Percentiles rank a stretch among this genome's conserved stretches.
Evolutionary conservation across 75 land plant species (phyloP).

Genomic region (Azolla pinnata): DNA sequence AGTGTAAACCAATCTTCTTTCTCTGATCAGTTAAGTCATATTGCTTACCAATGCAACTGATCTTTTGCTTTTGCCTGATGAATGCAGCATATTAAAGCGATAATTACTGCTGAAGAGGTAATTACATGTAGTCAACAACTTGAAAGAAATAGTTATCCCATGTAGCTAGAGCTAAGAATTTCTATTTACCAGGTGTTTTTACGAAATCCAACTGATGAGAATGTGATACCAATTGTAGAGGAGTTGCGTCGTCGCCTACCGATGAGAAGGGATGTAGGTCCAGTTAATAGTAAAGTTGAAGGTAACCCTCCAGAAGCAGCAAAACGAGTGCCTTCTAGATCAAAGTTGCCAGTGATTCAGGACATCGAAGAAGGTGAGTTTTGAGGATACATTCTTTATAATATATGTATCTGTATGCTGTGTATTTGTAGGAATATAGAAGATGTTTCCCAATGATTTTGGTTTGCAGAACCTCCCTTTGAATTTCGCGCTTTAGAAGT

Average conservation of each 20-base stretch:
- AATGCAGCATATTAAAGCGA: slow-evolving; percentile 90
- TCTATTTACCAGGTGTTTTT: slow-evolving; percentile 66
- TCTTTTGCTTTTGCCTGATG: neutral
- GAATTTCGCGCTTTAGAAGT: slow-evolving; percentile 96
- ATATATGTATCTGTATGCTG: neutral
- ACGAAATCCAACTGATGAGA: slow-evolving; percentile 76
- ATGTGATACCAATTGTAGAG: slow-evolving; percentile 88
- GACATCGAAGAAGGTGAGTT: slow-evolving; percentile 15
- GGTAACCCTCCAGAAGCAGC: slow-evolving; percentile 32
- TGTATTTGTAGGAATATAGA: neutral
- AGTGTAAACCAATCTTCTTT: neutral
- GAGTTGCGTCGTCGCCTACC: slow-evolving; percentile 78
- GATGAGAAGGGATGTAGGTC: slow-evolving; percentile 12
- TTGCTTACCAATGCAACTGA: no score
- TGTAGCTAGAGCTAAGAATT: neutral
- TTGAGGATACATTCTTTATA: neutral
- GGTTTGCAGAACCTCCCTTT: slow-evolving; percentile 76
- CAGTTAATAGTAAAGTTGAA: slow-evolving; percentile 15
- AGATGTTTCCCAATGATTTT: neutral
- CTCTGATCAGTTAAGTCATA: neutral
- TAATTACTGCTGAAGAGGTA: slow-evolving; percentile 93
- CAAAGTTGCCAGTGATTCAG: slow-evolving; percentile 8
- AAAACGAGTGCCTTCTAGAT: neutral
- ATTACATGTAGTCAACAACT: slow-evolving; percentile 4
- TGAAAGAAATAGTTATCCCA: neutral